These are phyloP conservation scores for Colletotrichum liriopes DNA, from an alignment of 2,329 filamentous ascomycete species.

Conservation along the genomic window DNA sequence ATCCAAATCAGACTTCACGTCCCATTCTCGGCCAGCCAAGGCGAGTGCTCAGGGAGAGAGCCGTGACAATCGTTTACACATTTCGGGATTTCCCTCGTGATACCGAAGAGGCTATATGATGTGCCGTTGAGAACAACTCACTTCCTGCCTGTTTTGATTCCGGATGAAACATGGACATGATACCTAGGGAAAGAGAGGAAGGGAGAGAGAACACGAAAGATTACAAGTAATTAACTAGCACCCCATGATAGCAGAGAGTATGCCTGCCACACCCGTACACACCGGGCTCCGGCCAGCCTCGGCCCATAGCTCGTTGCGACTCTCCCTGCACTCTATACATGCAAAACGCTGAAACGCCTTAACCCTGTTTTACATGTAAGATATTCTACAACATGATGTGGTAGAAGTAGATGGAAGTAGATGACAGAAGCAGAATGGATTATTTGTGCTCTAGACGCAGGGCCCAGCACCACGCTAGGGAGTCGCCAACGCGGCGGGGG, in stretches of 20 bases:
- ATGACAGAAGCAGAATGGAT: not conserved
- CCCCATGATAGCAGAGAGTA: not conserved
- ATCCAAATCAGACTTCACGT: constrained; percentile 18
- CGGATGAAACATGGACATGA: not conserved
- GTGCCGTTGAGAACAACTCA: not conserved
- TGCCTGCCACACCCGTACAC: not conserved
- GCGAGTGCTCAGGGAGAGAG: not conserved
- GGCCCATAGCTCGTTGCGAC: constrained; percentile 22
- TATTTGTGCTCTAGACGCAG: not conserved
- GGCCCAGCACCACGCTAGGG: not conserved
- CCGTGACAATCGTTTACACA: not conserved
- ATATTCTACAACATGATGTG: not conserved
- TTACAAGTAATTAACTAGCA: not conserved
- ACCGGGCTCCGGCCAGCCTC: constrained; percentile 40
- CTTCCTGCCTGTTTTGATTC: not conserved
- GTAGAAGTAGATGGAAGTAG: not conserved
- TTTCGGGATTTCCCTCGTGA: not conserved
- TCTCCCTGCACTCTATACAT: constrained; percentile 2
- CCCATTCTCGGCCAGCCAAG: constrained; percentile 5
- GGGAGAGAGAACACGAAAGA: not conserved
- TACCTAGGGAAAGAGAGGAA: too few relatives aligned
- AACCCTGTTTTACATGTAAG: constrained; percentile 12
- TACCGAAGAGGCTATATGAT: not conserved
- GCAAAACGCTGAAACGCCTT: constrained; percentile 4
- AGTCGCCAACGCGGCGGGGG: constrained; percentile 23